Conservation (phyloP, 2,329 filamentous ascomycete genomes). For the Verticillium nonalfalfae region DNA sequence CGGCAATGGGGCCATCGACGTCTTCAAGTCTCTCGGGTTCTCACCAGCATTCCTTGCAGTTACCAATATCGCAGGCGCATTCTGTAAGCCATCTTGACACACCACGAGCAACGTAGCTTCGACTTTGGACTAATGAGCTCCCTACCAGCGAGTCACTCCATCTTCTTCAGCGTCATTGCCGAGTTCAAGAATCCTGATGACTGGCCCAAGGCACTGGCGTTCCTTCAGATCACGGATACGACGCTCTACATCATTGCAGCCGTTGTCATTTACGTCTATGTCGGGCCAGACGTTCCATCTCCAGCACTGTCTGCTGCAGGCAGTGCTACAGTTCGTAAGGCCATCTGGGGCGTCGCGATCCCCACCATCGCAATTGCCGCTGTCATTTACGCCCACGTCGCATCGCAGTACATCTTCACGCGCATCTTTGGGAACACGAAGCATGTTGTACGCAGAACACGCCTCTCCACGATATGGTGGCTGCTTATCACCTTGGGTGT, state of each 20-base stretch:
- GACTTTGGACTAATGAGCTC: constrained; percentile 1
- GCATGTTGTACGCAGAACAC: constrained; percentile 43
- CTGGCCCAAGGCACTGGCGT: constrained; percentile 42
- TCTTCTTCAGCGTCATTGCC: constrained; percentile 60
- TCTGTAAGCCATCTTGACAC: constrained; percentile 27
- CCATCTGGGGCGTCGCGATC: constrained; percentile 62
- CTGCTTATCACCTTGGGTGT: constrained; percentile 43
- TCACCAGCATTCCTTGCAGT: constrained; percentile 47
- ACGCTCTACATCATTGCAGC: constrained; percentile 58
- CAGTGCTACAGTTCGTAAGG: constrained; percentile 44
- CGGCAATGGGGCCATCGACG: constrained; percentile 21
- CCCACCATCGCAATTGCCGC: constrained; percentile 67
- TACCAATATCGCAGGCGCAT: constrained; percentile 60
- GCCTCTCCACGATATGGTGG: constrained; percentile 50
- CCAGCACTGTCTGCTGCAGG: constrained; percentile 61
- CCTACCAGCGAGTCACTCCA: constrained; percentile 45
- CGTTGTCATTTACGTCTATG: constrained; percentile 62
- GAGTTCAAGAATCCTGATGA: constrained; percentile 56
- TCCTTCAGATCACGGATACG: constrained; percentile 51
- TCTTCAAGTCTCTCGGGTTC: constrained; percentile 31
- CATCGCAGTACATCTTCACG: constrained; percentile 59
- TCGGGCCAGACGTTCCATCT: constrained; percentile 52
- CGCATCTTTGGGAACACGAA: constrained; percentile 57
- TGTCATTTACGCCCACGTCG: constrained; percentile 63
- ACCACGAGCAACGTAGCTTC: too few relatives aligned